Conservation (phyloP, 495 filamentous ascomycete genomes). For the Penicillium paradoxum region DNA sequence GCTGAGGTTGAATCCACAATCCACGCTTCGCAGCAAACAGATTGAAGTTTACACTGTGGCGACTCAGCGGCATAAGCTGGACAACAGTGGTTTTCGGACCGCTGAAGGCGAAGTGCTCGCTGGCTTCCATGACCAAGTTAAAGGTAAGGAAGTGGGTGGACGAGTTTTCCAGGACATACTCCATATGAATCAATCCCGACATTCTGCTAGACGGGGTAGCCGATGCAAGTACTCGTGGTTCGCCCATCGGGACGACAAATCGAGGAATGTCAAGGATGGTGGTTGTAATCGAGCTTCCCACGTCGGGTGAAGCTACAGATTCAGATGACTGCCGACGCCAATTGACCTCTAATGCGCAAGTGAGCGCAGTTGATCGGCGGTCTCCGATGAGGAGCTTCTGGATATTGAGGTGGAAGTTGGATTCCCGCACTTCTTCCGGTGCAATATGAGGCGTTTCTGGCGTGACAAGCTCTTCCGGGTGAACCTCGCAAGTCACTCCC, state of each 20-base stretch:
- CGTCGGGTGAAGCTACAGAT: conserved; percentile 1
- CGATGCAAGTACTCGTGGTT: conserved; percentile 80
- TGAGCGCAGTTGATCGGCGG: conserved; percentile 61
- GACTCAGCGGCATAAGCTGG: conserved; percentile 72
- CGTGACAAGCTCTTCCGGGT: conserved; percentile 33
- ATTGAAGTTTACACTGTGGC: conserved; percentile 63
- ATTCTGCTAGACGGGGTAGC: conserved; percentile 43
- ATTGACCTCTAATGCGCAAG: conserved; percentile 66
- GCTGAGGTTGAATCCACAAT: conserved; percentile 64
- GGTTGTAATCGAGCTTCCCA: conserved; percentile 23
- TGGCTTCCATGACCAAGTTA: conserved; percentile 84
- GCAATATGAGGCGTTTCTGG: conserved; percentile 37
- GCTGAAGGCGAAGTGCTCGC: conserved; percentile 88
- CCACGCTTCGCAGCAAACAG: conserved; percentile 56
- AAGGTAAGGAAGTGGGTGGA: conserved; percentile 93
- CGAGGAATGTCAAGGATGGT: conserved; percentile 70
- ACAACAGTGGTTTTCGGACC: conserved; percentile 74
- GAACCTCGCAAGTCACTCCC: conserved; percentile 45
- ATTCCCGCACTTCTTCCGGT: conserved; percentile 61
- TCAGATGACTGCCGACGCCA: conserved; percentile 57
- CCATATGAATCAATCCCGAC: conserved; percentile 45
- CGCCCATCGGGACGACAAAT: conserved; percentile 69
- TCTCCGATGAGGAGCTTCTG: conserved; percentile 78
- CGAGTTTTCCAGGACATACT: conserved; percentile 85
- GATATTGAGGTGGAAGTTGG: conserved; percentile 64